A percentile compares a stretch with the other conserved stretches of the same genome.
phyloP scores from a whole-genome alignment of 2,329 filamentous ascomycete genomes.

The Alternaria gaisen region DNA sequence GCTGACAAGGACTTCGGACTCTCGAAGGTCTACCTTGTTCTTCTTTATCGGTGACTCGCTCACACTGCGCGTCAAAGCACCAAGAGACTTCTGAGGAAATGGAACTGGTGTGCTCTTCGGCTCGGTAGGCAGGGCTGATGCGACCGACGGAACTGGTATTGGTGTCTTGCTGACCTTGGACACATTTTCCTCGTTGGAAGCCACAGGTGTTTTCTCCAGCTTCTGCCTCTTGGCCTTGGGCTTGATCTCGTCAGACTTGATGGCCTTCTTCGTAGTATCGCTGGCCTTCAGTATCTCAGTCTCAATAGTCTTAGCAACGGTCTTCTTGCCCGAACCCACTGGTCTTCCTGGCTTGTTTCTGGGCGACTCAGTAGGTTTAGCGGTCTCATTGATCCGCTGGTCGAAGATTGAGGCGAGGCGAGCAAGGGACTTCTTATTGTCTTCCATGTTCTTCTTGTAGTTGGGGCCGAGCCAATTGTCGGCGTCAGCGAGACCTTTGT shows the following conservation, averaged over 20 bases:
- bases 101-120: conserved; percentile 16
- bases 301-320: not conserved
- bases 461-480: conserved; percentile 7
- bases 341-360: conserved; percentile 11
- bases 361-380: conserved; percentile 1
- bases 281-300: not conserved
- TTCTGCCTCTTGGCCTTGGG: conserved; percentile 7
- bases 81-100: not conserved
- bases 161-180: conserved; percentile 4
- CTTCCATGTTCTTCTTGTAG: conserved; percentile 18
- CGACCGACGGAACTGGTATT: not conserved
- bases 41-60: not conserved
- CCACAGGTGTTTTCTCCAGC: not conserved
- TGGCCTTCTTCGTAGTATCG: not conserved
- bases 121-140: not conserved
- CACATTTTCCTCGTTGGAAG: not conserved
- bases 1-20: conserved; percentile 17
- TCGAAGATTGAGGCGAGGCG: conserved; percentile 19
- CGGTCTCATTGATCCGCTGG: not conserved
- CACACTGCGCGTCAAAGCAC: not conserved
- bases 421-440: conserved; percentile 14
- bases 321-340: conserved; percentile 1
- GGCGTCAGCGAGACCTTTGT: not conserved
- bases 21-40: not conserved
- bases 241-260: not conserved